These are phyloP conservation scores for Apiospora pterosperma DNA, from an alignment of 2,329 filamentous ascomycete species.

Conservation along the genomic window DNA sequence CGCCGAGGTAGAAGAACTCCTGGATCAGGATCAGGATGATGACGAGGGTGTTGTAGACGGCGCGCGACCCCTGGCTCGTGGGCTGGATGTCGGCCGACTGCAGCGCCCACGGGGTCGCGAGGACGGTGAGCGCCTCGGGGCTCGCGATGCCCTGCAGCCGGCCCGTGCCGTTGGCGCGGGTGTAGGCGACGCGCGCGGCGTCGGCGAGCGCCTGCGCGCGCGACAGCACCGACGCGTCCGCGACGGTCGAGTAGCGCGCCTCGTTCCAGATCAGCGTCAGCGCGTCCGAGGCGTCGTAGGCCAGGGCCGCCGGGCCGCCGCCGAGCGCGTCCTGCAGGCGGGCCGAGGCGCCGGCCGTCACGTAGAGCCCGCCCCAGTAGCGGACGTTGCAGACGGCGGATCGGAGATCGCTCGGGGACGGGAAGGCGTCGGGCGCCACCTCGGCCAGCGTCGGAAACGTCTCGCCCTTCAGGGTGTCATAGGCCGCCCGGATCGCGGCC, in stretches of 20 bases:
- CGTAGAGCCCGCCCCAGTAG: constrained; percentile 33
- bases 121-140: constrained; percentile 27
- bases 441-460: constrained; percentile 29
- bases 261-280: constrained; percentile 42
- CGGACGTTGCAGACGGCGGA: constrained; percentile 28
- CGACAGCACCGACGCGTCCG: constrained; percentile 29
- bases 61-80: constrained; percentile 35
- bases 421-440: constrained; percentile 13
- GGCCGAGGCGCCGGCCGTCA: constrained; percentile 28
- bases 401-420: constrained; percentile 15
- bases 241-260: constrained; percentile 36
- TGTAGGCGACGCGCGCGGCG: constrained; percentile 31
- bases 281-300: constrained; percentile 32
- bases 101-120: constrained; percentile 35
- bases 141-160: constrained; percentile 20
- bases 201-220: constrained; percentile 30
- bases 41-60: constrained; percentile 41
- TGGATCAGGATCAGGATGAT: constrained; percentile 43
- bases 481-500: constrained; percentile 27
- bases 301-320: constrained; percentile 22
- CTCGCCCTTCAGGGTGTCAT: constrained; percentile 21
- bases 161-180: constrained; percentile 26
- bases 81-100: constrained; percentile 34
- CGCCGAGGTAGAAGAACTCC: constrained; percentile 45
- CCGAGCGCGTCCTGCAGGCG: constrained; percentile 32